Evolutionary conservation across 2,329 filamentous ascomycete species (phyloP).

Genomic region (Epichloe gansuensis): DNA sequence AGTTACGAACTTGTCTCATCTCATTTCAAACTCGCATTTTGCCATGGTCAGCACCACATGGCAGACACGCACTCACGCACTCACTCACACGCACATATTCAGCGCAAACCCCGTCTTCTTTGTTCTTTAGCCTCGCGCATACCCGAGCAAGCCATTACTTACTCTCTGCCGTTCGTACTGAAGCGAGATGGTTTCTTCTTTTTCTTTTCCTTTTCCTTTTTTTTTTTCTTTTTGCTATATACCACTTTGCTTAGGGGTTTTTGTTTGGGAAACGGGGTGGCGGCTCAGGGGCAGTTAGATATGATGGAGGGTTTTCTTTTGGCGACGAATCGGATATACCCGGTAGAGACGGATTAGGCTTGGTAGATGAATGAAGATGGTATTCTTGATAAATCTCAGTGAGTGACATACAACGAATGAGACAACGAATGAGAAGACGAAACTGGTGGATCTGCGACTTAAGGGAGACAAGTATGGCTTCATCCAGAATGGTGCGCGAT

Average conservation of each 20-base stretch:
- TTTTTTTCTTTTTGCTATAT: conserved; percentile 2
- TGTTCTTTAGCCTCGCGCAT: background rate
- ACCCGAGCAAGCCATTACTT: background rate
- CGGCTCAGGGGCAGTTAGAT: background rate
- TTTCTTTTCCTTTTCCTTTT: background rate
- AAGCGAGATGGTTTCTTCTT: background rate
- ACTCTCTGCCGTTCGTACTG: background rate
- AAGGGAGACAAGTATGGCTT: too few species aligned
- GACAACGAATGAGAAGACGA: too few species aligned
- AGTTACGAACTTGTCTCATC: too few species aligned
- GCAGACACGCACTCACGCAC: background rate
- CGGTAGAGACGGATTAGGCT: background rate
- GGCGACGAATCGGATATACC: conserved; percentile 1
- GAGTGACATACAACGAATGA: too few species aligned
- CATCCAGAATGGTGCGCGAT: too few species aligned
- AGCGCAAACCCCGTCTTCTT: background rate
- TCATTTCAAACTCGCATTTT: background rate
- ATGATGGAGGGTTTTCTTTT: conserved; percentile 10
- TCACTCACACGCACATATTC: background rate
- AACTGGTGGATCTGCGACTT: too few species aligned
- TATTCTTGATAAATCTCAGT: conserved; percentile 1
- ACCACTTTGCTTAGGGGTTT: background rate
- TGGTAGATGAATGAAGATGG: background rate
- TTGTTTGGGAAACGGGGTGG: background rate
- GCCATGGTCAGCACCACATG: background rate